Base-by-base conservation (phyloP, 108 stramenopile genomes). In the Pseudonitzschia multiseries region DNA sequence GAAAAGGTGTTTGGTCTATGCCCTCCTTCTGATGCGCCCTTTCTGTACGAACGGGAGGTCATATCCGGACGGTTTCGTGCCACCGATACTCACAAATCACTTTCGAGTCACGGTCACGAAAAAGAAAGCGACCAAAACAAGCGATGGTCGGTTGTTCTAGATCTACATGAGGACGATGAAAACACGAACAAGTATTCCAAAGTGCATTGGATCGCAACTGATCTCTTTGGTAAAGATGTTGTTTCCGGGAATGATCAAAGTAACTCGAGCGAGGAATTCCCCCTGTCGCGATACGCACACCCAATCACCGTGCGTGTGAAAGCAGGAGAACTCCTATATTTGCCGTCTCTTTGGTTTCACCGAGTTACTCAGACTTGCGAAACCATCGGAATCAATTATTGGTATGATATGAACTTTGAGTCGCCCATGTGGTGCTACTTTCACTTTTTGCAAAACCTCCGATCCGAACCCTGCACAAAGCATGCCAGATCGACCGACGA, bases 361-460 rank as follows among this genome's bases (percentile, higher is more conserved):
- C 81, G 84, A 28, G 98, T 97, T 0, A 87, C 97, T 10, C 98
- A 98, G 83, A 86, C 85, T 31, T 81, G 87, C 48, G 86, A 95
- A 73, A 98, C 98, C 14, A 84, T 98, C 18, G 97, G 89, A 8
- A 87, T 97, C 22, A 98, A 98, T 66, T 98, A 87, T 27, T 98
- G 98, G 98, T 97, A 90, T 74, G 97, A 98, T 69, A 96, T 97
- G 95, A 75, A 81, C n/a, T 98, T 97, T 82, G 92, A 96, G 61
- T 77, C 80, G 26, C 82, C 86, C 0, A 59, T 81, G 28, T 93
- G 90, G 90, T 89, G 87, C 68, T 88, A 87, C 54, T 93, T 88
- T 80, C 78, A 89, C 57, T 84, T 93, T 24, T 68, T 89, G 20
- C 86, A 89, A 73, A 67, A 83, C 68, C 56, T 66, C 4, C 70